phyloP scores from a whole-genome alignment of 2,329 filamentous ascomycete species.

The Penicillium thymicola region DNA sequence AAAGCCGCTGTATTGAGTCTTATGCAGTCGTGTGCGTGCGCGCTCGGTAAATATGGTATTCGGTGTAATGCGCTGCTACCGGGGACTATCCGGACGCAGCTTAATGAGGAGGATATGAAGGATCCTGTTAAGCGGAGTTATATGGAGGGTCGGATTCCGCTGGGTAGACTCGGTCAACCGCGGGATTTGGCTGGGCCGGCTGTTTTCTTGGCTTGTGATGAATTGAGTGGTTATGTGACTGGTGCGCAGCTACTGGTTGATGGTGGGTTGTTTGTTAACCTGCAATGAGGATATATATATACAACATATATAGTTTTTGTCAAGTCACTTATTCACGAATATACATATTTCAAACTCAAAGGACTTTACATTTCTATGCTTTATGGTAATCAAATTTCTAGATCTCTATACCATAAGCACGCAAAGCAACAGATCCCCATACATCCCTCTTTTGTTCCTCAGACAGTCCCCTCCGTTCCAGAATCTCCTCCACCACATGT shows the following conservation, averaged over 20 bases:
- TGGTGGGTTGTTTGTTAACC: constrained; percentile 83
- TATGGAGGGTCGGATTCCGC: constrained; percentile 77
- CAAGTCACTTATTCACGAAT: background rate
- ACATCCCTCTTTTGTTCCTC: constrained; percentile 63
- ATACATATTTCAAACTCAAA: background rate
- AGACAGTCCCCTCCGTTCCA: constrained; percentile 51
- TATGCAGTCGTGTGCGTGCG: constrained; percentile 80
- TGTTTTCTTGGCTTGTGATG: constrained; percentile 76
- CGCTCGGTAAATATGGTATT: constrained; percentile 71
- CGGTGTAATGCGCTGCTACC: constrained; percentile 81
- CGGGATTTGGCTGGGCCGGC: constrained; percentile 78
- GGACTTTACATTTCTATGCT: background rate
- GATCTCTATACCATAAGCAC: constrained; percentile 57
- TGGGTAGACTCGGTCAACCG: constrained; percentile 70
- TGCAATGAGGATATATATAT: constrained; percentile 57
- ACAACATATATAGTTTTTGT: background rate
- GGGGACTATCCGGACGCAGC: constrained; percentile 76
- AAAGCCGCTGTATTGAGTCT: constrained; percentile 78
- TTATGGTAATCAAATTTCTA: background rate
- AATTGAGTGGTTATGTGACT: constrained; percentile 76
- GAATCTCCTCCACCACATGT: constrained; percentile 64
- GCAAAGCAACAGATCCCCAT: constrained; percentile 68
- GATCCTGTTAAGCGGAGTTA: constrained; percentile 69
- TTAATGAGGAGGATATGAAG: constrained; percentile 79
- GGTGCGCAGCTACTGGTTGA: constrained; percentile 83